A percentile compares a stretch with the other conserved stretches of the same genome.
Evolutionary conservation across 768 basidiomycete species (phyloP).

Genomic region (Lactarius hatsudake): DNA sequence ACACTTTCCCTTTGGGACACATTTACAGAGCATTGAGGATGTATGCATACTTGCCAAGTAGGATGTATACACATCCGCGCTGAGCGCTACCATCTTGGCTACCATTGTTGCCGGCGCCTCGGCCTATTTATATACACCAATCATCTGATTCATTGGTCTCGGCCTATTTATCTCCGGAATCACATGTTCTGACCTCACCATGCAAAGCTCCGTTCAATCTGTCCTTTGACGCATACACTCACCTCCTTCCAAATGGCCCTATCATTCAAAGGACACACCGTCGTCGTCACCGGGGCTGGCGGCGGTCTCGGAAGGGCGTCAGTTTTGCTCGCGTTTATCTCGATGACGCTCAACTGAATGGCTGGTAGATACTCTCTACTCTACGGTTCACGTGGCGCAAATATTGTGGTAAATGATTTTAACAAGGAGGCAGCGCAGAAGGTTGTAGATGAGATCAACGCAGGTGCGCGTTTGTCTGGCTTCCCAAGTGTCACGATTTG

Average conservation of each 20-base stretch:
- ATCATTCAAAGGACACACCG: constrained; percentile 87
- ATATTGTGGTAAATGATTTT: constrained; percentile 94
- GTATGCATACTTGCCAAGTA: constrained; percentile 23
- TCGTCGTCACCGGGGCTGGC: constrained; percentile 93
- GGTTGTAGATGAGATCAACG: constrained; percentile 85
- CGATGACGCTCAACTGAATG: neutral
- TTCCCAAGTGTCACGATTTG: neutral
- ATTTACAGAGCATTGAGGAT: constrained; percentile 25
- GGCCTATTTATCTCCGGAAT: constrained; percentile 1
- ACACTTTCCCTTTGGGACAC: constrained; percentile 9
- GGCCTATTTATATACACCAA: constrained; percentile 19
- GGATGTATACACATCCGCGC: constrained; percentile 23
- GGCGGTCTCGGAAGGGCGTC: constrained; percentile 92
- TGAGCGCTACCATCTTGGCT: too few relatives aligned
- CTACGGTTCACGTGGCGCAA: constrained; percentile 91
- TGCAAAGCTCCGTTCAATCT: neutral
- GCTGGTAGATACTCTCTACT: constrained; percentile 77
- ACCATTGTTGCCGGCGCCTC: neutral
- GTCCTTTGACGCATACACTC: too few relatives aligned
- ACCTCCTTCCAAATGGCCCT: constrained; percentile 42
- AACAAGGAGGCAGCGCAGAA: constrained; percentile 84
- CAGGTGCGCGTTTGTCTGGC: constrained; percentile 48
- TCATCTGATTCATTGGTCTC: constrained; percentile 3
- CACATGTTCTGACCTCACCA: constrained; percentile 10
- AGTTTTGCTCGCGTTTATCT: constrained; percentile 34